phyloP scores from a whole-genome alignment of 208 protist species.

The Crithidia sp. region DNA sequence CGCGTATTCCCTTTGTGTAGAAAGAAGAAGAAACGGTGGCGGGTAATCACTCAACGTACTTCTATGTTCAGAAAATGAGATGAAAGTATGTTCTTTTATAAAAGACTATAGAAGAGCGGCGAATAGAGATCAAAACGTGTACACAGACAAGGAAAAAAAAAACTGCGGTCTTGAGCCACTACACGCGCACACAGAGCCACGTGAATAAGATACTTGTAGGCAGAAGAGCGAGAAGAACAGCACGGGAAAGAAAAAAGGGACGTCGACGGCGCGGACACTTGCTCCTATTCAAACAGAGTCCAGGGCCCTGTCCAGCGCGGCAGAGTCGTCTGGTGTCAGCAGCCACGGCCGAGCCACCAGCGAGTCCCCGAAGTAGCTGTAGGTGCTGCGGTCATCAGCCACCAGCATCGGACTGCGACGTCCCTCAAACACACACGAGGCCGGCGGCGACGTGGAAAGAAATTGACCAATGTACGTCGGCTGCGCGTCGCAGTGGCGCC shows the following conservation, averaged over 20 bases:
- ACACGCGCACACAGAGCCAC: too few species aligned
- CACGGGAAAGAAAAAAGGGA: neutral
- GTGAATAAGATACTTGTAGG: too few species aligned
- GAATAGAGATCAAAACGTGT: neutral
- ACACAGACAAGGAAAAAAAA: neutral
- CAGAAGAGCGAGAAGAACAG: neutral
- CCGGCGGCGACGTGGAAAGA: neutral
- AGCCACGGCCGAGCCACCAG: slow-evolving; percentile 5
- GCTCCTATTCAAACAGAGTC: neutral
- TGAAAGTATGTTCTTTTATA: too few species aligned
- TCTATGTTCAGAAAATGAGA: too few species aligned
- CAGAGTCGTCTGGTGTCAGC: neutral
- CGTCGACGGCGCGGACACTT: neutral
- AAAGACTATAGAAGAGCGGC: neutral
- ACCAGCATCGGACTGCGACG: neutral
- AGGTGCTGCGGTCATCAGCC: slow-evolving; percentile 5
- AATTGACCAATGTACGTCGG: slow-evolving; percentile 3
- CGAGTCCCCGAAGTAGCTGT: slow-evolving; percentile 12
- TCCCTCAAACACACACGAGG: too few species aligned
- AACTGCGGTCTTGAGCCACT: neutral
- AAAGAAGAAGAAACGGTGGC: too few species aligned
- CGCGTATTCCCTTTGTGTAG: too few species aligned
- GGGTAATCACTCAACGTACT: too few species aligned
- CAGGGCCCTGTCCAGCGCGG: neutral
- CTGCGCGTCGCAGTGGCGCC: neutral